Conservation (phyloP, 495 filamentous ascomycete genomes). For the Trichoderma parareesei region DNA sequence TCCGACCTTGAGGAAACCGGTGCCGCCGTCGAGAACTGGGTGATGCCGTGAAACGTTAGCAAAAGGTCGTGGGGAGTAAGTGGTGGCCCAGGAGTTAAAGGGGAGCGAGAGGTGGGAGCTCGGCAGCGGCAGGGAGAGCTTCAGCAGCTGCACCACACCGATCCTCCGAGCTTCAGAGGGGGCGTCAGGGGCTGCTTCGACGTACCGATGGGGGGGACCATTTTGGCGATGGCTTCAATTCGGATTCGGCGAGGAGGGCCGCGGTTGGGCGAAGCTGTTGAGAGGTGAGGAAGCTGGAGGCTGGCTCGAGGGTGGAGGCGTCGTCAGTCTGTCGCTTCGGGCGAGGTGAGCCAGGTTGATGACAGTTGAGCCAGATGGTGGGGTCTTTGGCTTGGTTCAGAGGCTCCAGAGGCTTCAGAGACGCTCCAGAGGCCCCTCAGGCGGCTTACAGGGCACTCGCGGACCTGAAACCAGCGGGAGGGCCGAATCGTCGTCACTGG, state of each 20-base stretch:
- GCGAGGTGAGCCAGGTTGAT: background rate
- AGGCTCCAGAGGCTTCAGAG: background rate
- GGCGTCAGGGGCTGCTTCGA: constrained; percentile 17
- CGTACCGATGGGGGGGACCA: constrained; percentile 14
- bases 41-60: constrained; percentile 19
- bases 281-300: background rate
- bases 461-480: background rate
- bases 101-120: too few species aligned
- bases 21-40: constrained; percentile 97
- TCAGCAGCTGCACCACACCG: background rate
- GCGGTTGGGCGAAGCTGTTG: background rate
- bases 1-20: constrained; percentile 98
- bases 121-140: background rate
- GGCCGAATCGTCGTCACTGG: constrained; percentile 10
- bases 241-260: background rate
- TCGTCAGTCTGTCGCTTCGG: background rate
- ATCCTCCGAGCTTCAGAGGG: background rate
- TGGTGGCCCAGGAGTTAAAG: too few species aligned
- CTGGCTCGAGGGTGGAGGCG: constrained; percentile 1
- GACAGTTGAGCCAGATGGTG: background rate
- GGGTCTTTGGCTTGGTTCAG: background rate
- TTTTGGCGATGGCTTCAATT: constrained; percentile 11
- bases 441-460: too few species aligned
- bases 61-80: background rate
- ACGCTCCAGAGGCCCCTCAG: background rate